Conservation (phyloP, 176 grass and related monocot genomes). For the Aegilops umbellulata region DNA sequence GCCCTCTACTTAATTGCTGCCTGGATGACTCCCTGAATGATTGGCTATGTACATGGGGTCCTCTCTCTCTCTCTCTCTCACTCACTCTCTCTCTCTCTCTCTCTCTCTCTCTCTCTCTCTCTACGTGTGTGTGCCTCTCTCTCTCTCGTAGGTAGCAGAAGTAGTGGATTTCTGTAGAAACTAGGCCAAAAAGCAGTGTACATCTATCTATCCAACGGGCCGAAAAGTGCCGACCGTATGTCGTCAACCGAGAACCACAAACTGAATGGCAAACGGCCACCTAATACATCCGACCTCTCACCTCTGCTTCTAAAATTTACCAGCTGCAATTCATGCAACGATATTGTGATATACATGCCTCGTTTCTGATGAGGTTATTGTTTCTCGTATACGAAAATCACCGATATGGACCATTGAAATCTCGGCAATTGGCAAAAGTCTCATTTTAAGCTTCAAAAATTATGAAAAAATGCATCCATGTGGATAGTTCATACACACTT, state of each 20-base stretch:
- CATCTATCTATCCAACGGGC: background rate
- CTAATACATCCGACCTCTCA: background rate
- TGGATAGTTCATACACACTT: too few species aligned
- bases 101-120: too few species aligned
- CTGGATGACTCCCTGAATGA: conserved; percentile 21
- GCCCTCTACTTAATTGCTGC: conserved; percentile 16
- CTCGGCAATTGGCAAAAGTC: too few species aligned
- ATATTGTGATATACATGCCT: background rate
- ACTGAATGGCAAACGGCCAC: background rate
- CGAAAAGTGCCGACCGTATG: background rate
- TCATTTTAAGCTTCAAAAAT: too few species aligned
- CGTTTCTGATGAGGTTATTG: too few species aligned
- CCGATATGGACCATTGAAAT: too few species aligned
- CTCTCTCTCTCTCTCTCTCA: too few species aligned
- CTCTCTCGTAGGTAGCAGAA: background rate
- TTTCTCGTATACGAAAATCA: too few species aligned
- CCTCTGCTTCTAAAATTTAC: background rate
- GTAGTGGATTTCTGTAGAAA: conserved; percentile 8
- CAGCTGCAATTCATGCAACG: too few species aligned
- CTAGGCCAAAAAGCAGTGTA: background rate
- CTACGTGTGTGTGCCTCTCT: too few species aligned
- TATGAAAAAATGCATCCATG: too few species aligned
- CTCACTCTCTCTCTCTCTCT: too few species aligned
- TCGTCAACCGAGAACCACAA: background rate
- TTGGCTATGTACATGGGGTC: background rate